A percentile compares a stretch with the other conserved stretches of the same genome.
These are phyloP conservation scores for Alternaria arborescens DNA, from an alignment of 2,329 filamentous ascomycete species.

Conservation along the genomic window DNA sequence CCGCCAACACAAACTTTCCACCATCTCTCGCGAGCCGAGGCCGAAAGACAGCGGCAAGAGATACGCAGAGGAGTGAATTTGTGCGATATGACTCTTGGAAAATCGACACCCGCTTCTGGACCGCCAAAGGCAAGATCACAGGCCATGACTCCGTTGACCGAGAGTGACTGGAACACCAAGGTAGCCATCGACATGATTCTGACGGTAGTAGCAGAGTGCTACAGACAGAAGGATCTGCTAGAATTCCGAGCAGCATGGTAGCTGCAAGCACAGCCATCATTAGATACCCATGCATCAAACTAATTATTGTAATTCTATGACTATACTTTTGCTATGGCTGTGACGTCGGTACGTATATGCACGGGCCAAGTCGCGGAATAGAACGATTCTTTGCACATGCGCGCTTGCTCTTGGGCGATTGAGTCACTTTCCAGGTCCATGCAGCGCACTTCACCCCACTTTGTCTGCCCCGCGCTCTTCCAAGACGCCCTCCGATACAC, in stretches of 20 bases:
- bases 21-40: conserved; percentile 27
- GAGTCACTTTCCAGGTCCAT: conserved; percentile 42
- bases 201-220: conserved; percentile 85
- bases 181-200: conserved; percentile 93
- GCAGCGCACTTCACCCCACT: conserved; percentile 42
- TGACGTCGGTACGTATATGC: conserved; percentile 20
- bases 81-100: background rate
- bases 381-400: conserved; percentile 26
- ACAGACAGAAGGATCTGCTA: conserved; percentile 86
- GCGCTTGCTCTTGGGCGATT: conserved; percentile 32
- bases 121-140: background rate
- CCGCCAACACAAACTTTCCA: background rate
- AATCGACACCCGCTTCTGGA: background rate
- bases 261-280: background rate
- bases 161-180: conserved; percentile 60
- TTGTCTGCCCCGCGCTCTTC: conserved; percentile 41
- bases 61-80: conserved; percentile 18
- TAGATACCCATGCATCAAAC: conserved; percentile 8
- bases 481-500: conserved; percentile 33
- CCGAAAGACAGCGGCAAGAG: conserved; percentile 32
- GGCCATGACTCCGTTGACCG: conserved; percentile 12
- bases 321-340: background rate
- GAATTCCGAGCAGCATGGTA: conserved; percentile 68
- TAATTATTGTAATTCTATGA: conserved; percentile 7
- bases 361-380: conserved; percentile 23